Evolutionary conservation across 1,284 basidiomycete species (phyloP).

Genomic region (Microbotryum lychnidis-dioicae): DNA sequence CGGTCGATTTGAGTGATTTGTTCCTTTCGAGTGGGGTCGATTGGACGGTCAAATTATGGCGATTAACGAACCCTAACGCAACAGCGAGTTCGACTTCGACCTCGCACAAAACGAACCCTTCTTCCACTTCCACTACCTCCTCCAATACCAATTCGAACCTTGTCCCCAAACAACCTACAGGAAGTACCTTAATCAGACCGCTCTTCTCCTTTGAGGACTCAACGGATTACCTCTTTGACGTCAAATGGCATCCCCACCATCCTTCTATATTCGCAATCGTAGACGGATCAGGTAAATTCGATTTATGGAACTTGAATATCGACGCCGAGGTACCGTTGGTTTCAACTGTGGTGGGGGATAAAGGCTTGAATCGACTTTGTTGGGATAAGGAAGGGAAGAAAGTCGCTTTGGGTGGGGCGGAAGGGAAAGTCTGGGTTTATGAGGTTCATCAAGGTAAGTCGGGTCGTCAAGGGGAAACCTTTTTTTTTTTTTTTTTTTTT

Average conservation of each 20-base stretch:
- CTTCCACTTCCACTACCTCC: not conserved
- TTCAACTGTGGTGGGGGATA: constrained; percentile 49
- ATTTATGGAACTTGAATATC: constrained; percentile 89
- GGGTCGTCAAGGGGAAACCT: too few relatives aligned
- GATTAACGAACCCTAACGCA: not conserved
- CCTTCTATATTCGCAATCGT: constrained; percentile 89
- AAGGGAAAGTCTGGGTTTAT: constrained; percentile 87
- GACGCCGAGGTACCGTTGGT: constrained; percentile 84
- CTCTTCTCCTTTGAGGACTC: constrained; percentile 90
- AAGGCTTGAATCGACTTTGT: not conserved
- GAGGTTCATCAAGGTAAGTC: constrained; percentile 50
- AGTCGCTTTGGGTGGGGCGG: constrained; percentile 78
- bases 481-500: too few relatives aligned
- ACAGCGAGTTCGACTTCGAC: not conserved
- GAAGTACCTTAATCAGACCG: constrained; percentile 52
- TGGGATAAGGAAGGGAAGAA: constrained; percentile 62
- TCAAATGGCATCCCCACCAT: constrained; percentile 91
- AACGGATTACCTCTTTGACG: constrained; percentile 98
- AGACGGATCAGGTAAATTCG: constrained; percentile 89
- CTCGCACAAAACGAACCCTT: not conserved
- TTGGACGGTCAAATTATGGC: constrained; percentile 94
- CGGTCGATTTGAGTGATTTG: constrained; percentile 88
- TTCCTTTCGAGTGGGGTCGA: constrained; percentile 86
- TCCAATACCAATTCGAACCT: constrained; percentile 47
- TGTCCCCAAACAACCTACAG: constrained; percentile 6